These are phyloP conservation scores for Dalechampia spathulata DNA, from an alignment of 441 rosid genomes.

Conservation along the genomic window DNA sequence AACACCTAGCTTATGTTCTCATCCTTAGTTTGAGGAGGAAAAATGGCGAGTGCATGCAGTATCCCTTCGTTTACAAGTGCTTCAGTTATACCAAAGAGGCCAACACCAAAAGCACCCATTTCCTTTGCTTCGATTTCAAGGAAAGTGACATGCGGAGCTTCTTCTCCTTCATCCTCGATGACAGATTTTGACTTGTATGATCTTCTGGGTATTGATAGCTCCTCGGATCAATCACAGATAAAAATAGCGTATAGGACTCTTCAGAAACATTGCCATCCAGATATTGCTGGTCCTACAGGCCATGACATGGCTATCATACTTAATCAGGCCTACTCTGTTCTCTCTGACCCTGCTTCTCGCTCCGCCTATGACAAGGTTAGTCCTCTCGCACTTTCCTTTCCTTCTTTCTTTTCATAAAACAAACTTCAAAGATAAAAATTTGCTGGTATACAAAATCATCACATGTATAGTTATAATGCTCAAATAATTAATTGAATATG, in stretches of 20 bases:
- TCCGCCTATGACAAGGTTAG: slow-evolving; percentile 70
- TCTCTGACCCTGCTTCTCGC: slow-evolving; percentile 63
- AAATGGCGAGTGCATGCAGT: no score
- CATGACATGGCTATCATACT: slow-evolving; percentile 92
- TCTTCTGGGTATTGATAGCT: slow-evolving; percentile 63
- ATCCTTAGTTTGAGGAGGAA: slow-evolving; percentile 2
- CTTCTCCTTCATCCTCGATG: slow-evolving; percentile 26
- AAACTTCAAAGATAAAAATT: no score
- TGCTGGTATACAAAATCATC: no score
- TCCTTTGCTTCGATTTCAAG: slow-evolving; percentile 14
- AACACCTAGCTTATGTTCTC: neutral
- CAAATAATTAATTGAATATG: no score
- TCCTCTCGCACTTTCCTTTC: neutral
- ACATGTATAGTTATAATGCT: no score
- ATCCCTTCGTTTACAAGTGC: no score
- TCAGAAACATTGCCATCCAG: slow-evolving; percentile 85
- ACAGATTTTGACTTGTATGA: slow-evolving; percentile 74
- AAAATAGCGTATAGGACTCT: slow-evolving; percentile 61
- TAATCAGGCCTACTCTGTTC: slow-evolving; percentile 61
- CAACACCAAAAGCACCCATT: slow-evolving; percentile 11
- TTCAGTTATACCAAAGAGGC: slow-evolving; percentile 20
- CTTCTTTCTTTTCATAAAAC: neutral
- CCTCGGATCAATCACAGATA: slow-evolving; percentile 50
- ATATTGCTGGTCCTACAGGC: slow-evolving; percentile 66
- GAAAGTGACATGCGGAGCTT: slow-evolving; percentile 35